Base-by-base conservation (phyloP, 2,329 filamentous ascomycete genomes). In the Cladophialophora immunda region DNA sequence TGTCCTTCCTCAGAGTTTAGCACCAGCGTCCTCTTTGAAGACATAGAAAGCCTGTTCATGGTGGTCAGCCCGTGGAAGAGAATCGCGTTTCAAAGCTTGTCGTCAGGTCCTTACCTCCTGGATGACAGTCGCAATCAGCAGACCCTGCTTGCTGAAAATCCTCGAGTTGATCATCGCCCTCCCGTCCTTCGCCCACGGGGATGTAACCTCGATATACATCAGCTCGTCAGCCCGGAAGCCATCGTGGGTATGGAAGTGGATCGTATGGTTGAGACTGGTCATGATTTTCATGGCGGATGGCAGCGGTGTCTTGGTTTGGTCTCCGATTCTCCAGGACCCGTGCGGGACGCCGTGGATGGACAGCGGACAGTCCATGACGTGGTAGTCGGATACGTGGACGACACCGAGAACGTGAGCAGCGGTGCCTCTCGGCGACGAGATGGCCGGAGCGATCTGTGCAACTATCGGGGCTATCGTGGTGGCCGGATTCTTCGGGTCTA, bases 261-360 rank as follows among this genome's bases (percentile, higher is more conserved):
- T 66, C 1, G 65, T 63, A 36, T 73, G 71, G 47, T 73, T 73
- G n/a, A 73, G 62, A 63, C 66, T 71, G 7, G 71, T 73, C 67
- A 67, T 66, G 64, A 73, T 66, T 45, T 72, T 73, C 58, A 70
- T 55, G 1, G 54, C 57, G 11, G 55, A 29, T 11, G 65, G 50
- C 4, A 36, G 61, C 2, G 29, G 64, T 13, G 66, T 69, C 19
- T 62, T 64, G 11, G 58, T 60, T 6, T 56, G 36, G 45, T 73
- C 70, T n/a, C 66, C 67, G 34, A 72, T 70, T 4, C 45, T 38
- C 30, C 54, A 64, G 27, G 68, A 34, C 3, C 71, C 71, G 25
- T 66, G 57, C 0, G 59, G 22, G 8, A 69, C 62, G 13, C 58
- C 65, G 52, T 70, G 66, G 34, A 72, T 65, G 13, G 56, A 41